Evolutionary conservation across 2,329 filamentous ascomycete genomes (phyloP).

Genomic region (Aureobasidium melanogenum): DNA sequence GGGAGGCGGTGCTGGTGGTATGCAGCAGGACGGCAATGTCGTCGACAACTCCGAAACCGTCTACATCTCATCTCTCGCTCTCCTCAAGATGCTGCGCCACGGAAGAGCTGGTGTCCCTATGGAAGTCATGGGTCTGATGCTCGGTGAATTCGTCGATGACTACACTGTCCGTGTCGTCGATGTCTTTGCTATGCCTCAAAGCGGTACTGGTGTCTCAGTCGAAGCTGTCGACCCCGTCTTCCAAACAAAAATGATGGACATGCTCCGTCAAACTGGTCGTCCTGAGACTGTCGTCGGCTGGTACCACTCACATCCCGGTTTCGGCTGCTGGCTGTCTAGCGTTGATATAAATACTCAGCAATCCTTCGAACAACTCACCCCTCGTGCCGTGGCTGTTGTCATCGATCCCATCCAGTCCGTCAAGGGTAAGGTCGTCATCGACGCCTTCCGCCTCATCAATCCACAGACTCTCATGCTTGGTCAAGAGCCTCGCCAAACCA

Average conservation of each 20-base stretch:
- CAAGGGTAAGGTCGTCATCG: constrained; percentile 98
- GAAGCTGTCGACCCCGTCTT: constrained; percentile 98
- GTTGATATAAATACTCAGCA: constrained; percentile 99
- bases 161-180: constrained; percentile 98
- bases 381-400: constrained; percentile 92
- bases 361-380: constrained; percentile 97
- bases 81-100: constrained; percentile 98
- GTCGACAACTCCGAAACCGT: constrained; percentile 99
- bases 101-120: constrained; percentile 96
- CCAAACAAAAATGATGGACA: constrained; percentile 99
- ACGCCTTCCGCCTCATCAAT: constrained; percentile 97
- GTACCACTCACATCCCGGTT: constrained; percentile 99
- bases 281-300: constrained; percentile 96
- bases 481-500: constrained; percentile 94
- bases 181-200: constrained; percentile 99
- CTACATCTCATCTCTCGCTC: constrained; percentile 93
- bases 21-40: constrained; percentile 71
- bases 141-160: constrained; percentile 97
- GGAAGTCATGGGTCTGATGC: constrained; percentile 99
- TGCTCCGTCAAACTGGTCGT: constrained; percentile 93
- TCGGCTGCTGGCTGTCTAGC: constrained; percentile 97
- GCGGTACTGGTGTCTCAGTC: constrained; percentile 94
- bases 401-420: constrained; percentile 98
- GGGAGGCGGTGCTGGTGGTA: constrained; percentile 45
- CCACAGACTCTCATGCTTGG: constrained; percentile 96